Conservation (phyloP, 208 protist genomes). For the Kentomonas sorsogonicus region DNA sequence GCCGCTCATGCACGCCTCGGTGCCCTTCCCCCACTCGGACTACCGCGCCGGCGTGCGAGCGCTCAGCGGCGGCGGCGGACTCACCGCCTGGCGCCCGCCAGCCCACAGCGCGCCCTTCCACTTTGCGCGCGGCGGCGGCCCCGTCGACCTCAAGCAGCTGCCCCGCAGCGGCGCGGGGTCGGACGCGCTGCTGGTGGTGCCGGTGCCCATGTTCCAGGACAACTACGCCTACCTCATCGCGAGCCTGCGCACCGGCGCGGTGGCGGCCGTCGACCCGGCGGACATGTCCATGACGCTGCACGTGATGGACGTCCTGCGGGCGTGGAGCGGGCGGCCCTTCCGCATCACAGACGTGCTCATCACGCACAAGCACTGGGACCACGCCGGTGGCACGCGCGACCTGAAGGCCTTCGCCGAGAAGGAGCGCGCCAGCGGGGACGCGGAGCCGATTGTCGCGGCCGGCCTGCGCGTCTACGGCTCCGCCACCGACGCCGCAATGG, state of each 20-base stretch:
- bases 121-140: constrained; percentile 2
- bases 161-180: background rate
- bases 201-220: constrained; percentile 75
- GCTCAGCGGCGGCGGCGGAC: constrained; percentile 8
- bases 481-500: constrained; percentile 47
- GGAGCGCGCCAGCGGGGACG: background rate
- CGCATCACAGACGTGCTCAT: constrained; percentile 83
- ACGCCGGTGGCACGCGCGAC: constrained; percentile 69
- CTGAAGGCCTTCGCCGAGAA: constrained; percentile 13
- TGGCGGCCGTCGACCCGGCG: constrained; percentile 72
- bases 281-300: constrained; percentile 56
- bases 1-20: constrained; percentile 43
- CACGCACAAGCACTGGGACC: constrained; percentile 96
- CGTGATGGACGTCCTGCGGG: constrained; percentile 29
- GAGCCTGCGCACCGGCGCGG: constrained; percentile 38
- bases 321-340: constrained; percentile 26
- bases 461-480: constrained; percentile 70
- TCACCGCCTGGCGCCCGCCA: background rate
- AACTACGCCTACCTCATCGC: constrained; percentile 91
- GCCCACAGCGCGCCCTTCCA: background rate
- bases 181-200: constrained; percentile 43
- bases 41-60: constrained; percentile 63
- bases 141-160: constrained; percentile 3
- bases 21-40: constrained; percentile 67
- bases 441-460: constrained; percentile 14